Percentiles rank a stretch among this genome's conserved stretches.
These are phyloP conservation scores for Fusarium mundagurra DNA, from an alignment of 2,329 filamentous ascomycete genomes.

Conservation along the genomic window DNA sequence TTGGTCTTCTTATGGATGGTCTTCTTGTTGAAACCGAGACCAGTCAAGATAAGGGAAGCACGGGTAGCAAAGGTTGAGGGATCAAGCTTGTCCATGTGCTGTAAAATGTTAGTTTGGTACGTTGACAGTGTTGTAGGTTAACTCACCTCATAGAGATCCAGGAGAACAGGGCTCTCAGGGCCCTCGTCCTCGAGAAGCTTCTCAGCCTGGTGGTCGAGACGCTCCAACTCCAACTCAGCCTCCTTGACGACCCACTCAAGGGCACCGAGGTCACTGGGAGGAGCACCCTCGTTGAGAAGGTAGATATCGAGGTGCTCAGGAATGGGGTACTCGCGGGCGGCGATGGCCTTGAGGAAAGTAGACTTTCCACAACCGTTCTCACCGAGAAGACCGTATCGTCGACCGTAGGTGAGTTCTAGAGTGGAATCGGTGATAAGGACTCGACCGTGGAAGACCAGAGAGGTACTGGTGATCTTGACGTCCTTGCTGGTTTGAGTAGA, in stretches of 20 bases:
- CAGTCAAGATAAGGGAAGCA: conserved; percentile 94
- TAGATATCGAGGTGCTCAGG: conserved; percentile 98
- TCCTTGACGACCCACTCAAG: conserved; percentile 97
- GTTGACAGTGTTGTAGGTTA: background rate
- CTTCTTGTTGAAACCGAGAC: conserved; percentile 98
- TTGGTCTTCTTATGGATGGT: conserved; percentile 99
- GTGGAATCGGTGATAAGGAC: conserved; percentile 95
- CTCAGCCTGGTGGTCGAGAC: conserved; percentile 89
- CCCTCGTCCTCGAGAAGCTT: conserved; percentile 91
- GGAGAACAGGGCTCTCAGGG: conserved; percentile 87
- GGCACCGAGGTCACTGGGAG: conserved; percentile 86
- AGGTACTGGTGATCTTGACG: conserved; percentile 95
- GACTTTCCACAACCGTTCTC: conserved; percentile 99
- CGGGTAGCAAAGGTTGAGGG: conserved; percentile 96
- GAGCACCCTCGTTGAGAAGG: conserved; percentile 95
- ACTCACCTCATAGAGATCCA: conserved; percentile 94
- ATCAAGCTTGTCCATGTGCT: conserved; percentile 99
- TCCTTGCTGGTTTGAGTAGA: conserved; percentile 88
- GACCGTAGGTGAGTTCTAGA: conserved; percentile 90
- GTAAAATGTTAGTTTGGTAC: conserved; percentile 32
- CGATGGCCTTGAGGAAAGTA: conserved; percentile 95
- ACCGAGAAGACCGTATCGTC: conserved; percentile 92
- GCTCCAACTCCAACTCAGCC: conserved; percentile 90
- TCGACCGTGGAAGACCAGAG: conserved; percentile 96
- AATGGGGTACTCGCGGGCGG: conserved; percentile 92